phyloP scores from a whole-genome alignment of 129 eudicot species.

The Scalesia atractyloides region DNA sequence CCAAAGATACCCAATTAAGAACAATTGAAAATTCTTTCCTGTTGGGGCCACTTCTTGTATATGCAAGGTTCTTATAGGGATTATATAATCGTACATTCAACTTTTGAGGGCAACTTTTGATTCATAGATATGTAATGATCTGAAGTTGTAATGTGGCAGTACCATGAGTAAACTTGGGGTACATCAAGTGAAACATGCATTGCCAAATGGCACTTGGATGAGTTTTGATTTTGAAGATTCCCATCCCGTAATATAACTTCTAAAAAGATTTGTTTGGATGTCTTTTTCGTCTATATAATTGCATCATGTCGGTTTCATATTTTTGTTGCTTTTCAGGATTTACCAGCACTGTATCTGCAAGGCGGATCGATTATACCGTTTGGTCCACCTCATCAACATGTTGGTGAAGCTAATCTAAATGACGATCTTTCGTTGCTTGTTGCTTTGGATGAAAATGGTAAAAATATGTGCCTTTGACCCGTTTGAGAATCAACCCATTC shows the following conservation, averaged over 20 bases:
- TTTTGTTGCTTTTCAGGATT: conserved; percentile 52
- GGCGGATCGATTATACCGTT: conserved; percentile 91
- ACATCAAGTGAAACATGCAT: conserved; percentile 53
- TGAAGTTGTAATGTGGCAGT: conserved; percentile 42
- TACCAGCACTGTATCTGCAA: conserved; percentile 72
- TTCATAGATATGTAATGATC: conserved; percentile 5
- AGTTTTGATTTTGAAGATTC: conserved; percentile 91
- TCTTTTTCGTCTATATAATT: conserved; percentile 5
- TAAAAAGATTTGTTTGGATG: not conserved
- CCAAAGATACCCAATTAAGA: conserved; percentile 57
- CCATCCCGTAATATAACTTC: conserved; percentile 65
- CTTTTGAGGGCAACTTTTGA: not conserved
- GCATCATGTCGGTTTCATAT: conserved; percentile 4
- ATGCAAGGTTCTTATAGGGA: conserved; percentile 56
- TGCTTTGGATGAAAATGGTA: conserved; percentile 88
- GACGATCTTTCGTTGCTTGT: conserved; percentile 81
- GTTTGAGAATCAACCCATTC: not conserved
- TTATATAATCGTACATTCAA: conserved; percentile 3
- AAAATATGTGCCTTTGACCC: conserved; percentile 3
- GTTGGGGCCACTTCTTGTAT: conserved; percentile 87
- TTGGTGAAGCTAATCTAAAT: conserved; percentile 65
- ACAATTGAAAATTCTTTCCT: conserved; percentile 70
- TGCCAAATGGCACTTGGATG: conserved; percentile 85
- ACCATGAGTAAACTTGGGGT: conserved; percentile 51
- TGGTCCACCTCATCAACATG: conserved; percentile 74